Evolutionary conservation across 208 protist genomes (phyloP).

Genomic region (Trypanosoma platydactyli): DNA sequence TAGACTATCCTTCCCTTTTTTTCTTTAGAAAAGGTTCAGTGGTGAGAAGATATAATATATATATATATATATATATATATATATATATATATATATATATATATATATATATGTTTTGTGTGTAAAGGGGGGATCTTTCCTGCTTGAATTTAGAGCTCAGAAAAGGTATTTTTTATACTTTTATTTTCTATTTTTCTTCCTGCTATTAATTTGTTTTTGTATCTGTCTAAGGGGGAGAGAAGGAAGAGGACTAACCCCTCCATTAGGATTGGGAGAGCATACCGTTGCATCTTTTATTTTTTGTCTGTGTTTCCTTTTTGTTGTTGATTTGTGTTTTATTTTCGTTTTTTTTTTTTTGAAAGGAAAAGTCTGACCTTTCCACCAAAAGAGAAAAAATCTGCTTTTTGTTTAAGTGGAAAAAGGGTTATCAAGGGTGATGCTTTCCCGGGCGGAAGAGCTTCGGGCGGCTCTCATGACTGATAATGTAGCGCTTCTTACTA

Average conservation of each 20-base stretch:
- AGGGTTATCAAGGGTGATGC: conserved; percentile 8
- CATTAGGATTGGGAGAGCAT: not conserved
- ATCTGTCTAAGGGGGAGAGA: too few relatives aligned
- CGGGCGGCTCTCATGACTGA: conserved; percentile 16
- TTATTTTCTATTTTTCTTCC: conserved; percentile 3
- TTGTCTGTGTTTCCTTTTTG: conserved; percentile 12
- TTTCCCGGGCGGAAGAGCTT: conserved; percentile 19
- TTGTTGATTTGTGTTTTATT: conserved; percentile 9
- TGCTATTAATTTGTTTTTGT: not conserved
- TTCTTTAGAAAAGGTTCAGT: not conserved
- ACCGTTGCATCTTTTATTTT: not conserved
- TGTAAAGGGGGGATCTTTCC: not conserved
- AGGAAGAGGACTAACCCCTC: not conserved
- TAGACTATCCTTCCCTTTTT: conserved; percentile 14
- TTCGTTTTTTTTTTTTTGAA: conserved; percentile 4
- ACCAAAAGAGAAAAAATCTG: conserved; percentile 2
- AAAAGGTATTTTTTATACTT: not conserved
- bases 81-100: conserved; percentile 5
- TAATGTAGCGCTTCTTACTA: conserved; percentile 20
- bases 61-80: conserved; percentile 1
- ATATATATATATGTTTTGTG: not conserved
- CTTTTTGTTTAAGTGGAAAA: not conserved
- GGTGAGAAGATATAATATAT: not conserved
- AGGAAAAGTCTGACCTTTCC: not conserved
- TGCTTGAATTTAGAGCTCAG: not conserved